Conservation (phyloP, 192 early-diverging fungal species). For the Linnemannia schmuckeri region DNA sequence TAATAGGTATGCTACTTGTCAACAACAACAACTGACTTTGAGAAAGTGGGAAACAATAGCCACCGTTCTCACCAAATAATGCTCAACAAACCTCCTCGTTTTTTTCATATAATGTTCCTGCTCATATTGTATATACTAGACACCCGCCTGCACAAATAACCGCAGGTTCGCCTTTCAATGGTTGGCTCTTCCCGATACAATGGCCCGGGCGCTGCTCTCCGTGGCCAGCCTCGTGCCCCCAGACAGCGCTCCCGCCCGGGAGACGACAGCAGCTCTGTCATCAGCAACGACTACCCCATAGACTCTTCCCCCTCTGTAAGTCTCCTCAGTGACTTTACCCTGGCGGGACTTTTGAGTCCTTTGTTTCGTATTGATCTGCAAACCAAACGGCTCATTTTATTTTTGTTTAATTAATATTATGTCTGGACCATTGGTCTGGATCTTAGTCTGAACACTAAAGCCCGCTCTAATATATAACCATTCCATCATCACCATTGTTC, state of each 20-base stretch:
- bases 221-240: conserved; percentile 44
- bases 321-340: background rate
- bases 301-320: conserved; percentile 9
- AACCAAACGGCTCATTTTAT: background rate
- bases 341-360: background rate
- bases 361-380: background rate
- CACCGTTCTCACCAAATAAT: too few species aligned
- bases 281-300: background rate
- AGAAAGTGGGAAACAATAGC: too few species aligned
- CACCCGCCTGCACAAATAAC: background rate
- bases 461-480: background rate
- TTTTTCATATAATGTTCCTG: background rate
- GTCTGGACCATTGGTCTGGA: background rate
- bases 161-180: conserved; percentile 4
- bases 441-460: conserved; percentile 1
- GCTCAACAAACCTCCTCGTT: too few species aligned
- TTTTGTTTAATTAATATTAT: background rate
- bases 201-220: conserved; percentile 52
- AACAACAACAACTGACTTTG: too few species aligned
- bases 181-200: conserved; percentile 32
- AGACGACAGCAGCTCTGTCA: conserved; percentile 4
- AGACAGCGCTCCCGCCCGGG: conserved; percentile 25
- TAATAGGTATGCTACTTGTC: background rate
- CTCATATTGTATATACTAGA: background rate
- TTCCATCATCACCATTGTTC: background rate